These are phyloP conservation scores for Trichophaea hybrida DNA, from an alignment of 2,329 filamentous ascomycete species.

Conservation along the genomic window DNA sequence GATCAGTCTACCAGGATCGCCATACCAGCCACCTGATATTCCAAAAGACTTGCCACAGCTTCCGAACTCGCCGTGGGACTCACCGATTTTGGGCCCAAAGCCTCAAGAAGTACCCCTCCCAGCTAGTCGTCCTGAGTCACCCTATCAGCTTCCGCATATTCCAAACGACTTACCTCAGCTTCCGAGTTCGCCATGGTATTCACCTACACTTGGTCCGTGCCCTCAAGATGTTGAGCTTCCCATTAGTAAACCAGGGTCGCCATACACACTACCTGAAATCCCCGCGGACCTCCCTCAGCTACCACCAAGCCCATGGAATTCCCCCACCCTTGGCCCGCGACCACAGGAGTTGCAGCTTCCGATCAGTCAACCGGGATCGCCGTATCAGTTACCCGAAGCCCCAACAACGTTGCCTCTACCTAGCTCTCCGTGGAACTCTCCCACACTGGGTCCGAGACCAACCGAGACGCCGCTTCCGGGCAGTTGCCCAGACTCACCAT, in stretches of 20 bases:
- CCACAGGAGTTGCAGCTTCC: not conserved
- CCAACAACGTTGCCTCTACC: not conserved
- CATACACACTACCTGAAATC: not conserved
- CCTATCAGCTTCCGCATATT: not conserved
- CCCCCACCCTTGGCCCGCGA: not conserved
- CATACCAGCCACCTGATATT: not conserved
- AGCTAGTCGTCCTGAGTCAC: not conserved
- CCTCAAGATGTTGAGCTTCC: slow-evolving; percentile 1
- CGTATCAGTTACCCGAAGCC: not conserved
- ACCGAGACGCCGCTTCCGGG: not conserved
- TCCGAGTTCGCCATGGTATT: slow-evolving; percentile 1
- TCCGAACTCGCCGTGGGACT: not conserved
- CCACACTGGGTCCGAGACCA: not conserved
- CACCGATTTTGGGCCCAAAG: not conserved
- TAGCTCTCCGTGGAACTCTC: not conserved
- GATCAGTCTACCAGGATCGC: slow-evolving; percentile 8
- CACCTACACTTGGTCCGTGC: not conserved
- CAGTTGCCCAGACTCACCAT: not conserved
- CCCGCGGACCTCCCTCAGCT: not conserved
- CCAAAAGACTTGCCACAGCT: not conserved
- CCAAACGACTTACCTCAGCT: not conserved
- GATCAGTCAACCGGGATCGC: not conserved
- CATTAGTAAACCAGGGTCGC: not conserved
- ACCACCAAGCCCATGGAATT: not conserved
- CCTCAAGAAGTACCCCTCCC: not conserved